Base-by-base conservation (phyloP, 1,284 basidiomycete species). In the Sanghuangporus baumii region DNA sequence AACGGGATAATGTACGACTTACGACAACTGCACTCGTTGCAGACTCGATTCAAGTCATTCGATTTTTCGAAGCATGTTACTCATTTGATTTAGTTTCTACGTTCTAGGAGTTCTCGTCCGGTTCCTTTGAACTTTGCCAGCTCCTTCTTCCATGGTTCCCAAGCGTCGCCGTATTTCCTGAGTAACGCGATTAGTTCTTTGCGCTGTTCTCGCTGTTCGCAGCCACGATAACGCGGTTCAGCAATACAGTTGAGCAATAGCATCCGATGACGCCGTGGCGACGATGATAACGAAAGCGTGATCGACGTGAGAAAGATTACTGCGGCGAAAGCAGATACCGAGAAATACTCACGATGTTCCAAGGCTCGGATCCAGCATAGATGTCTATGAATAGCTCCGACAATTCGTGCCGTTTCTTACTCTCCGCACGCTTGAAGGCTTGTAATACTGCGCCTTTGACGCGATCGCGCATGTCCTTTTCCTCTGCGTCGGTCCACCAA, bases 301-400 rank as follows among this genome's bases (percentile, higher is more conserved):
- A 54, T 54, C 18, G 26, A 46, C 50, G 57, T 38, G 34, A 60
- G 48, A 59, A 59, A 52, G 23, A 11, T 41, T 11, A 46, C 0
- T 38, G 9, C 40, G 58, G 8, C 58, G 14, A 18, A 48, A 34
- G 40, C 59, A 31, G 56, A 12, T 16, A n/a, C 47, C 26, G 9
- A 57, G n/a, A n/a, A 37, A 11, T 3, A 81, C 92, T 75, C 69
- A 93, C 92, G 67, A 94, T 79, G 69, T 91, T 92, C 87, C 88
- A 91, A 1, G 93, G 93, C 68, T 91, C 82, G 70, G 91, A 83
- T 1, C 92, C 91, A 26, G 84, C 91, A 70, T 94, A 97, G 6
- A 96, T 88, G 68, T 96, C 94, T 14, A 84, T 88, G 74, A 97
- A 97, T 72, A 97, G 76, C 73, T 93, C 87, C 40, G 84, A 80